Base-by-base conservation (phyloP, 1,284 basidiomycete genomes). In the Sanguinoderma infundibulare region DNA sequence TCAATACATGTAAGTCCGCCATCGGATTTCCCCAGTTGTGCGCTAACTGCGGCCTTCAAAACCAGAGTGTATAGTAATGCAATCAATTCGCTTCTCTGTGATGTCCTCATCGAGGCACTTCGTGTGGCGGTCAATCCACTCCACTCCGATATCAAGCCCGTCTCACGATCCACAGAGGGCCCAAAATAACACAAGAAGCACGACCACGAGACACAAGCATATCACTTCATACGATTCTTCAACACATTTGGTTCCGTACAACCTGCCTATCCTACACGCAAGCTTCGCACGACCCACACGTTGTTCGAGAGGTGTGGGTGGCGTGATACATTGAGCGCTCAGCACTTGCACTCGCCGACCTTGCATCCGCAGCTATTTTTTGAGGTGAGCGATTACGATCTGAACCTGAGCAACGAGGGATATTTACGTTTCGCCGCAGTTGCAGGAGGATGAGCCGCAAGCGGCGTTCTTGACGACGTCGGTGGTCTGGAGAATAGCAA, bases 321-420 rank as follows among this genome's bases (percentile, higher is more conserved):
- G 26, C 28, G 12, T 14, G 36, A 17, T 38, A 35, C 17, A 38
- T 5, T 56, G 50, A 44, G 63, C 59, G 65, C 64, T 83, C 73
- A 86, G 79, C 85, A 87, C 76, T 86, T 86, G 85, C 85, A 87
- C 67, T 83, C 81, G 60, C 80, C 81, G 55, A 82, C 70, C 78
- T 83, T 82, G 81, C 85, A 87, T 49, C 65, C 61, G 76, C 85
- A 88, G 61, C 85, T 87, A 62, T 17, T 60, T 24, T n/a, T 4
- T n/a, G 42, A 46, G 40, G 46, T 63, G 15, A 67, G 62, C 38
- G n/a, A 34, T 30, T 22, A 26, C 24, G 8, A 26, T 1, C 2
- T 10, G 1, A 53, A 2, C 14, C 2, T 20, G 20, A 34, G 44
- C 38, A 15, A 49, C n/a, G 54, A 36, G 32, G 36, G 12, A 49